Conservation (phyloP, 352 stramenopile genomes). For the Phytophthora tentaculata region DNA sequence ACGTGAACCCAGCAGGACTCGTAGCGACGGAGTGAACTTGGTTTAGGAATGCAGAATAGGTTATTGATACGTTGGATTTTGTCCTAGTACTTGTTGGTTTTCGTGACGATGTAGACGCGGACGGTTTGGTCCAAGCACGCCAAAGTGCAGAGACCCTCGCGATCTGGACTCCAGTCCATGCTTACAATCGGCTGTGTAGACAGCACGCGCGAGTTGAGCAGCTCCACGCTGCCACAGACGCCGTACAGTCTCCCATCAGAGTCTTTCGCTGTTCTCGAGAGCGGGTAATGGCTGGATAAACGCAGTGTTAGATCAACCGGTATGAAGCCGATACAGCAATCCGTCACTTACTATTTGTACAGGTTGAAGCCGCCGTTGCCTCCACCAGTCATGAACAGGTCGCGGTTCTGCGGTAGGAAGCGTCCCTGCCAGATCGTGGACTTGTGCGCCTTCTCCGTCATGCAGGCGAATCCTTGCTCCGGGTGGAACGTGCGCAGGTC, state of each 20-base stretch:
- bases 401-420: constrained; percentile 96
- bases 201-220: constrained; percentile 95
- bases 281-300: constrained; percentile 73
- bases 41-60: too few relatives aligned
- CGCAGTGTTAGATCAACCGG: constrained; percentile 20
- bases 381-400: constrained; percentile 96
- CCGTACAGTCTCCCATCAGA: constrained; percentile 84
- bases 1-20: constrained; percentile 74
- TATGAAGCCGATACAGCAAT: neutral
- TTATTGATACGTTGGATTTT: too few relatives aligned
- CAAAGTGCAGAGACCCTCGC: constrained; percentile 92
- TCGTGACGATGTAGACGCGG: constrained; percentile 95
- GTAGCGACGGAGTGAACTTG: constrained; percentile 57
- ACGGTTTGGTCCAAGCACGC: constrained; percentile 96
- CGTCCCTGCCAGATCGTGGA: constrained; percentile 95
- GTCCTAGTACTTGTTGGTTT: constrained; percentile 95
- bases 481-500: constrained; percentile 94
- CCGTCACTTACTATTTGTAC: constrained; percentile 95
- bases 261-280: constrained; percentile 87
- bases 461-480: constrained; percentile 91
- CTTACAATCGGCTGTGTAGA: constrained; percentile 96
- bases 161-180: constrained; percentile 97
- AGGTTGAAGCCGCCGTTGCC: constrained; percentile 97
- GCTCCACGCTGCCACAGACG: constrained; percentile 92
- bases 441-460: constrained; percentile 94